Evolutionary conservation across 768 basidiomycete genomes (phyloP), one percentile per base, ranked within the genome.

Genomic region (Lactarius hatsudake): DNA sequence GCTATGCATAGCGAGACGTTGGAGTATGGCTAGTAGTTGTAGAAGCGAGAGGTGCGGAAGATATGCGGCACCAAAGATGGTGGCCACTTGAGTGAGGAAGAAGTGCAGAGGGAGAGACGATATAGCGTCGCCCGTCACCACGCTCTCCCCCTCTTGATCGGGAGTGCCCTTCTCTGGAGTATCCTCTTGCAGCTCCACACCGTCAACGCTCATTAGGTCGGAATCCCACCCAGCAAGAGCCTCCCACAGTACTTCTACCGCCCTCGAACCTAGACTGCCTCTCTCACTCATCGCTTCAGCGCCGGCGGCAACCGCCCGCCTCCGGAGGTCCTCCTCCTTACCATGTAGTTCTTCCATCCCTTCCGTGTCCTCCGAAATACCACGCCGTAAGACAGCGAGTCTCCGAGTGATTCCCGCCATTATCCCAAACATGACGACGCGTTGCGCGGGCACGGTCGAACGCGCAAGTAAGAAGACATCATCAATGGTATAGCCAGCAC

Each of bases 401-500:
- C 76, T 75, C 28, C 78, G 78, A 5, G 84, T 79, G 58, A 95
- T 84, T 36, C 83, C 82, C 0, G 83, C 81, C 1, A 96, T 77
- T 2, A 96, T 80, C 7, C 86, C 84, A 20, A 96, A 79, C 89
- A 96, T 95, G 0, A 86, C 85, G 5, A 89, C 86, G 40, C 94
- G 82, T 74, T 98, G 95, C 6, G 90, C 88, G 15, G 88, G 86
- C 0, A 95, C 89, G 2, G 88, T 93, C 0, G 93, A 94, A 45
- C 92, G 80, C 4, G 87, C 86, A 10, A 96, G 81, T 48, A 91
- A 78, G 55, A 96, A 88, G 4, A 96, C 81, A 67, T 96, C 95
- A 54, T 93, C 88, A 1, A 96, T 79, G 0, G 93, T 95, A 76
- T 97, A 97, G 0, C 94, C 95, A 0, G 95, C 95, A 64, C 83